Percentiles rank a stretch among this genome's conserved stretches.
phyloP scores from a whole-genome alignment of 2,329 filamentous ascomycete species.

The Arachnopeziza araneosa region DNA sequence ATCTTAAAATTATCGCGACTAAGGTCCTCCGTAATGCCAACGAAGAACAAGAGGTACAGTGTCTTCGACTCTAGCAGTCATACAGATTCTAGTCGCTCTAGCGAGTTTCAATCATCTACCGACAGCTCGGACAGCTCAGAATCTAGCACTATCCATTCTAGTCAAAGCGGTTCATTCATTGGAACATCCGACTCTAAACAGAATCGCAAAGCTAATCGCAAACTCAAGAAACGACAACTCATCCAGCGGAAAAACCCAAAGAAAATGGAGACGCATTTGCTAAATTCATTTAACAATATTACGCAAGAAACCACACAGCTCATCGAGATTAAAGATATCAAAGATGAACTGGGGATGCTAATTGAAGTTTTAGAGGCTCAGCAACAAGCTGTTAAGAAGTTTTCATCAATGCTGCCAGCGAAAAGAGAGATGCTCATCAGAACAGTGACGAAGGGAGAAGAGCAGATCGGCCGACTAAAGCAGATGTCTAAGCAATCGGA shows the following conservation, averaged over 20 bases:
- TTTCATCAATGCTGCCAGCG: neutral
- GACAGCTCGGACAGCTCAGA: too few species aligned
- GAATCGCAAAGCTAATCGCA: too few species aligned
- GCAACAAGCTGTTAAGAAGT: neutral
- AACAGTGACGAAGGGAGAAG: neutral
- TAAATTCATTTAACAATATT: constrained; percentile 3
- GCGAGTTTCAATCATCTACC: too few species aligned
- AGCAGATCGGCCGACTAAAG: neutral
- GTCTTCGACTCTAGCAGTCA: too few species aligned
- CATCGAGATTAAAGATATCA: constrained; percentile 8
- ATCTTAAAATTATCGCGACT: too few species aligned
- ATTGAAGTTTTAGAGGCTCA: constrained; percentile 1
- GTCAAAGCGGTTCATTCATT: too few species aligned
- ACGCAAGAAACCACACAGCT: constrained; percentile 2
- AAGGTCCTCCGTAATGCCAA: too few species aligned
- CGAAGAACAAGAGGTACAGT: too few species aligned
- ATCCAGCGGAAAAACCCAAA: neutral
- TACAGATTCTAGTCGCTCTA: too few species aligned
- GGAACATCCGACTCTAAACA: too few species aligned
- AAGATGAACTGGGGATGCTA: constrained; percentile 5
- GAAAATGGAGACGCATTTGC: neutral
- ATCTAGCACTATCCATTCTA: too few species aligned
- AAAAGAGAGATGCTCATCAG: neutral
- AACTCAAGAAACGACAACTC: too few species aligned
- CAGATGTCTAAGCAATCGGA: neutral